These are phyloP conservation scores for Daldinia childiae DNA, from an alignment of 495 filamentous ascomycete genomes.

Conservation along the genomic window DNA sequence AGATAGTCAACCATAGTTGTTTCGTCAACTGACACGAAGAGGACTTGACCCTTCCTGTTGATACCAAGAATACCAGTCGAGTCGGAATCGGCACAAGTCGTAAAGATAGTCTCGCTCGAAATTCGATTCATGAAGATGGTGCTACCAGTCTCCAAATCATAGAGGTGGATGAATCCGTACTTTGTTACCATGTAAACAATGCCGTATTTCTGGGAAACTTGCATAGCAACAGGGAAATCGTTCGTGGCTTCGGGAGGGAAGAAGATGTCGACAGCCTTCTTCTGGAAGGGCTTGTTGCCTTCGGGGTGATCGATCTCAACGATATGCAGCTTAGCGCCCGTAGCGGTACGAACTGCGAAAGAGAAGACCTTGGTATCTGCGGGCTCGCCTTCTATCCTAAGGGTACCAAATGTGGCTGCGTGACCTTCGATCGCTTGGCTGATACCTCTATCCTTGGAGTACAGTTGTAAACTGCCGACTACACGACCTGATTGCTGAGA, in stretches of 20 bases:
- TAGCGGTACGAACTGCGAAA: slow-evolving; percentile 88
- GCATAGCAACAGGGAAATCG: slow-evolving; percentile 98
- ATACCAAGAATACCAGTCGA: slow-evolving; percentile 91
- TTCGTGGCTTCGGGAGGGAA: slow-evolving; percentile 94
- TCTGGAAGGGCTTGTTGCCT: slow-evolving; percentile 84
- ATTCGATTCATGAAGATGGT: slow-evolving; percentile 99
- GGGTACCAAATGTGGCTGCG: slow-evolving; percentile 91
- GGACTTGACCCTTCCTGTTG: slow-evolving; percentile 95
- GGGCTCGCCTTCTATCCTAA: slow-evolving; percentile 86
- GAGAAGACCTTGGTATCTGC: slow-evolving; percentile 95
- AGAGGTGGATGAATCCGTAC: slow-evolving; percentile 98
- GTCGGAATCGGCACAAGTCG: slow-evolving; percentile 83
- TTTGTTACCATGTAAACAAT: slow-evolving; percentile 98
- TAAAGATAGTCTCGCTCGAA: slow-evolving; percentile 98
- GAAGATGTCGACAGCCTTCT: slow-evolving; percentile 97
- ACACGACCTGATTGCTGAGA: slow-evolving; percentile 92
- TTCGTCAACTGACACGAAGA: slow-evolving; percentile 93
- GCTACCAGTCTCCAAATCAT: slow-evolving; percentile 95
- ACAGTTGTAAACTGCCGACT: slow-evolving; percentile 94
- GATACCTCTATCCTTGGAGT: slow-evolving; percentile 93
- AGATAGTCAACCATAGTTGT: slow-evolving; percentile 90
- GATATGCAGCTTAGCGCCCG: slow-evolving; percentile 94
- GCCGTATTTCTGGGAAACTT: slow-evolving; percentile 94
- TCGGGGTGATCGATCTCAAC: slow-evolving; percentile 96
- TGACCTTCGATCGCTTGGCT: slow-evolving; percentile 98